These are phyloP conservation scores for Claviceps sp. DNA, from an alignment of 2,329 filamentous ascomycete species.

Conservation along the genomic window DNA sequence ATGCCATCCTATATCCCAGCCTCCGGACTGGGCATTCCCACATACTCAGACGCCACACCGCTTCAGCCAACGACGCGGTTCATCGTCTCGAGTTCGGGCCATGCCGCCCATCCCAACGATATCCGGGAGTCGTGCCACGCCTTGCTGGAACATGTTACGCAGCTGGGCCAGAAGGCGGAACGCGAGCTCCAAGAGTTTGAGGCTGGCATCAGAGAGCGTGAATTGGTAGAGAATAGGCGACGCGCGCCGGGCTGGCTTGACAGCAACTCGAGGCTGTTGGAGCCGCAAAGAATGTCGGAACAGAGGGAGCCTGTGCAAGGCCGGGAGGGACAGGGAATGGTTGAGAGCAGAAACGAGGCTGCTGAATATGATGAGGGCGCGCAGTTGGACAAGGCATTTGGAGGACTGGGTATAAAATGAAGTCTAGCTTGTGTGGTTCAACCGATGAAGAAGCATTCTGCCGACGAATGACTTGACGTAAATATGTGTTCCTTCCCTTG, in stretches of 20 bases:
- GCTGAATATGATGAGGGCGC: slow-evolving; percentile 33
- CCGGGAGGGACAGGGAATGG: slow-evolving; percentile 1
- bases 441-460: neutral
- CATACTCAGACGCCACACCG: slow-evolving; percentile 21
- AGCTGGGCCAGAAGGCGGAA: slow-evolving; percentile 55
- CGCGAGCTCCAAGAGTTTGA: slow-evolving; percentile 57
- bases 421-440: neutral
- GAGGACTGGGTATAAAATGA: slow-evolving; percentile 27
- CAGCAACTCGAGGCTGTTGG: slow-evolving; percentile 53
- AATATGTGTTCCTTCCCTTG: neutral
- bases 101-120: slow-evolving; percentile 74
- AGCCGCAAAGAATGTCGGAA: slow-evolving; percentile 45
- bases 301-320: slow-evolving; percentile 11
- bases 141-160: slow-evolving; percentile 61
- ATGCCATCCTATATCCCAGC: slow-evolving; percentile 73
- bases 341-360: slow-evolving; percentile 5
- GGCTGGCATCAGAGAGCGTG: slow-evolving; percentile 47
- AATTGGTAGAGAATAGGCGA: slow-evolving; percentile 66
- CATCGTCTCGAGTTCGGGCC: slow-evolving; percentile 63
- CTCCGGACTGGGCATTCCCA: slow-evolving; percentile 21
- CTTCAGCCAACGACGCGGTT: slow-evolving; percentile 48
- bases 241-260: slow-evolving; percentile 74
- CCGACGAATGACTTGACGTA: neutral
- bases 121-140: slow-evolving; percentile 73
- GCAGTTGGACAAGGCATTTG: slow-evolving; percentile 46